These are phyloP conservation scores for Penicillium egyptiacum DNA, from an alignment of 495 filamentous ascomycete species.

Conservation along the genomic window DNA sequence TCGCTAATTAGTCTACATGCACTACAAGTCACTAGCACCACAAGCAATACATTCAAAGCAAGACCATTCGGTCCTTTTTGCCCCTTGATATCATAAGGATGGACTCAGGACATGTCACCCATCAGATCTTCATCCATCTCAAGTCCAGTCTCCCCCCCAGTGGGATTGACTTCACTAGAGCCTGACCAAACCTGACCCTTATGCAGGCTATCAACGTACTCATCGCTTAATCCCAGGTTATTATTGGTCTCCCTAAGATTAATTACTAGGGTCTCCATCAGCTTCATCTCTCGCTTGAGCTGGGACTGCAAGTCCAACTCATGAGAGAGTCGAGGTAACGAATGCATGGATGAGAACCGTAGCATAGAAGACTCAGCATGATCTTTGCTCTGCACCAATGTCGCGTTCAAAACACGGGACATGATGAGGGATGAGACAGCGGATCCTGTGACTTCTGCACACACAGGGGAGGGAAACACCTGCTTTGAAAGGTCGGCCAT, in stretches of 20 bases:
- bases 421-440: constrained; percentile 55
- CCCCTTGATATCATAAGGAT: not conserved
- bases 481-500: constrained; percentile 42
- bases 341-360: constrained; percentile 31
- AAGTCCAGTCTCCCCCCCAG: constrained; percentile 32
- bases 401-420: constrained; percentile 55
- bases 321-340: constrained; percentile 25
- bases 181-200: constrained; percentile 27
- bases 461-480: constrained; percentile 40
- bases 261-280: constrained; percentile 39
- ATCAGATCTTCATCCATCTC: constrained; percentile 70
- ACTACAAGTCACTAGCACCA: not conserved
- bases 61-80: not conserved
- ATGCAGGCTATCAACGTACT: constrained; percentile 47
- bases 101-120: constrained; percentile 39
- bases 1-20: not conserved
- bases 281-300: constrained; percentile 36
- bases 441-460: constrained; percentile 46
- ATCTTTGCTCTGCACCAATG: constrained; percentile 46
- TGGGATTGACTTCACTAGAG: constrained; percentile 9
- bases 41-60: not conserved
- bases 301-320: constrained; percentile 45
- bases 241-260: constrained; percentile 53
- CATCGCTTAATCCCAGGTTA: constrained; percentile 57
- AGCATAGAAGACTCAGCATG: constrained; percentile 44